phyloP scores from a whole-genome alignment of 768 basidiomycete species.

The Pulveroboletus sp. region DNA sequence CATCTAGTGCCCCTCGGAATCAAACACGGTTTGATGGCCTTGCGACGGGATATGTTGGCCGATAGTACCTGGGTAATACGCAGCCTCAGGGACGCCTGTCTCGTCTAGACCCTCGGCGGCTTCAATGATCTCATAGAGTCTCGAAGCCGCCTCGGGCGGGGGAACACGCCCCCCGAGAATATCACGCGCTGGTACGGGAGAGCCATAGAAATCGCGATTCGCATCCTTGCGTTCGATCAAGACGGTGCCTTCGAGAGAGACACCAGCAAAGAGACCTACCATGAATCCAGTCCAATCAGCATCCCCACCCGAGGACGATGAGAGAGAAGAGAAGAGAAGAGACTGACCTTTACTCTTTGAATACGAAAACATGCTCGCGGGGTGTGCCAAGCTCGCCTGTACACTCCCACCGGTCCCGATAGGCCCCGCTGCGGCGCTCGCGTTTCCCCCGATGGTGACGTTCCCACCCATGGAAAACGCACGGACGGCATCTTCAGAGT shows the following conservation, averaged over 20 bases:
- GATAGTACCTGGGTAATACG: constrained; percentile 69
- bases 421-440: constrained; percentile 83
- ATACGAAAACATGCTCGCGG: constrained; percentile 96
- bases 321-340: background rate
- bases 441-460: constrained; percentile 88
- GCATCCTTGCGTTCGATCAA: constrained; percentile 95
- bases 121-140: constrained; percentile 94
- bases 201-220: constrained; percentile 95
- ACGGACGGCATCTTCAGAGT: constrained; percentile 91
- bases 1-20: constrained; percentile 51
- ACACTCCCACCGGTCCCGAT: constrained; percentile 93
- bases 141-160: constrained; percentile 92
- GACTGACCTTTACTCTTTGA: constrained; percentile 86
- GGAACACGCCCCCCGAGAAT: constrained; percentile 93
- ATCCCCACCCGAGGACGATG: background rate
- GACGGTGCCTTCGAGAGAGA: constrained; percentile 91
- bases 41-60: constrained; percentile 54
- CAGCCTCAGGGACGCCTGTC: constrained; percentile 65
- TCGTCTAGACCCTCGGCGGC: constrained; percentile 93
- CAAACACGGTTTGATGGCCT: constrained; percentile 61
- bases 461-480: constrained; percentile 97
- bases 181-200: constrained; percentile 79
- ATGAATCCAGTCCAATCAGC: background rate
- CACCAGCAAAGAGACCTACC: constrained; percentile 86
- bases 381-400: constrained; percentile 82